Evolutionary conservation across 2,329 filamentous ascomycete genomes (phyloP).

Genomic region (Neonectria magnoliae): DNA sequence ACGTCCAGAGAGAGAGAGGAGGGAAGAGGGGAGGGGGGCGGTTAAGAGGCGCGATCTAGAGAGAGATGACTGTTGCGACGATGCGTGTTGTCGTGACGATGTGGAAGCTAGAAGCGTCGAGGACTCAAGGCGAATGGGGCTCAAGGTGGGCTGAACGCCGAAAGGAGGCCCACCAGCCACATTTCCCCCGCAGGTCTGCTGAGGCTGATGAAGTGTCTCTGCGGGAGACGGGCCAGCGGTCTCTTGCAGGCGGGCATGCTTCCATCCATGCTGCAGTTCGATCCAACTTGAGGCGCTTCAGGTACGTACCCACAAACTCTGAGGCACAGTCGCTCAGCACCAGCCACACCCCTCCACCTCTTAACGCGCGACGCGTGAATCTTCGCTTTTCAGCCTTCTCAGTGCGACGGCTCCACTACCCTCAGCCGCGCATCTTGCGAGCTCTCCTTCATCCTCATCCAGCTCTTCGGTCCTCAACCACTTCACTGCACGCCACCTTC

Average conservation of each 20-base stretch:
- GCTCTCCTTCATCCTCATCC: slow-evolving; percentile 22
- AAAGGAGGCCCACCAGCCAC: slow-evolving; percentile 16
- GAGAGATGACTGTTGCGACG: slow-evolving; percentile 28
- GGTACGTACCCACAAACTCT: no score
- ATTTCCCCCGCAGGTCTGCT: not conserved
- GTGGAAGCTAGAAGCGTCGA: slow-evolving; percentile 12
- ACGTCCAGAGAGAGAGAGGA: slow-evolving; percentile 11
- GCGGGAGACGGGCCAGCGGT: not conserved
- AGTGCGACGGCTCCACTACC: slow-evolving; percentile 28
- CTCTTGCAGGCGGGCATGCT: not conserved
- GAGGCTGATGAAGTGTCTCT: not conserved
- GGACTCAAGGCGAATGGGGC: slow-evolving; percentile 29
- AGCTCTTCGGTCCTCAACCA: slow-evolving; percentile 4
- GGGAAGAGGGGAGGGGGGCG: slow-evolving; percentile 13
- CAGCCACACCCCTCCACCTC: slow-evolving; percentile 34
- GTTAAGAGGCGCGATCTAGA: not conserved
- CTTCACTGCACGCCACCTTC: not conserved
- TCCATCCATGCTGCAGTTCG: no score
- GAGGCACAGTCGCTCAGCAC: not conserved
- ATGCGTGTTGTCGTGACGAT: slow-evolving; percentile 38
- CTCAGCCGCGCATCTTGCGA: slow-evolving; percentile 34
- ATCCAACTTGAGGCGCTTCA: no score
- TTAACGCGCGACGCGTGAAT: slow-evolving; percentile 53
- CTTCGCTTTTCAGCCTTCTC: slow-evolving; percentile 44
- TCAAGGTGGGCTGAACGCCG: slow-evolving; percentile 23